A percentile compares a stretch with the other conserved stretches of the same genome.
phyloP scores from a whole-genome alignment of 352 stramenopile species.

The Globisporangium spiculum region DNA sequence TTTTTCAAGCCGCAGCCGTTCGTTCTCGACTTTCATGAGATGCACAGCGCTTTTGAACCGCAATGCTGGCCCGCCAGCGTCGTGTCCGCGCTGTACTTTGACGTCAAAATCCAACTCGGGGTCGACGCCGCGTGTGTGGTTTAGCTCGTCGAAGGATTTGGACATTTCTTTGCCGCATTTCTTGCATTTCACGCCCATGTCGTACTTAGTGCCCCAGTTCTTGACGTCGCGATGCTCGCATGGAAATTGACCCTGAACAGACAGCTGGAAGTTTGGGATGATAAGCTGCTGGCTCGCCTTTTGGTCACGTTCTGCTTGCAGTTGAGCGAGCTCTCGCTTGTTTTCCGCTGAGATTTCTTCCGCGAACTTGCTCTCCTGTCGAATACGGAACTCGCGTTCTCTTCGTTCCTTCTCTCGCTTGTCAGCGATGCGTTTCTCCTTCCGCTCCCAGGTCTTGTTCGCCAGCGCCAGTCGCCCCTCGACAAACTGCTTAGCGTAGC shows the following conservation, averaged over 20 bases:
- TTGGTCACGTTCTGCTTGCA: conserved; percentile 33
- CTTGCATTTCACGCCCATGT: conserved; percentile 53
- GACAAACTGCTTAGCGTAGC: conserved; percentile 54
- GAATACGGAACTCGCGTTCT: conserved; percentile 48
- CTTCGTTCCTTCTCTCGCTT: conserved; percentile 41
- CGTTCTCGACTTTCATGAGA: conserved; percentile 46
- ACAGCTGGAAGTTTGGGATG: conserved; percentile 58
- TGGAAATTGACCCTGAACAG: conserved; percentile 34
- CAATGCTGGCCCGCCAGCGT: conserved; percentile 34
- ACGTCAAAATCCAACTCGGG: conserved; percentile 49
- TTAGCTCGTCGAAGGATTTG: conserved; percentile 47
- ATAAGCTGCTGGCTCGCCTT: conserved; percentile 30
- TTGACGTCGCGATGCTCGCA: conserved; percentile 65
- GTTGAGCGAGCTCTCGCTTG: conserved; percentile 24
- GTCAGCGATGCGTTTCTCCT: conserved; percentile 44
- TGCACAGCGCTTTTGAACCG: conserved; percentile 36
- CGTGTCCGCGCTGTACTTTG: conserved; percentile 43
- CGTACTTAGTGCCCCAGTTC: conserved; percentile 66
- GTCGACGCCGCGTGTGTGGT: conserved; percentile 46
- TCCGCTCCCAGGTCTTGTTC: conserved; percentile 71
- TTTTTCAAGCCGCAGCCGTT: conserved; percentile 70
- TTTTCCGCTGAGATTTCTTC: conserved; percentile 35
- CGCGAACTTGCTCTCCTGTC: conserved; percentile 45
- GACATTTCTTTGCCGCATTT: conserved; percentile 68
- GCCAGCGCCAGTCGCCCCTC: conserved; percentile 51